These are phyloP conservation scores for Coccomyxa sp. DNA, from an alignment of 139 green algal genomes.

Conservation along the genomic window DNA sequence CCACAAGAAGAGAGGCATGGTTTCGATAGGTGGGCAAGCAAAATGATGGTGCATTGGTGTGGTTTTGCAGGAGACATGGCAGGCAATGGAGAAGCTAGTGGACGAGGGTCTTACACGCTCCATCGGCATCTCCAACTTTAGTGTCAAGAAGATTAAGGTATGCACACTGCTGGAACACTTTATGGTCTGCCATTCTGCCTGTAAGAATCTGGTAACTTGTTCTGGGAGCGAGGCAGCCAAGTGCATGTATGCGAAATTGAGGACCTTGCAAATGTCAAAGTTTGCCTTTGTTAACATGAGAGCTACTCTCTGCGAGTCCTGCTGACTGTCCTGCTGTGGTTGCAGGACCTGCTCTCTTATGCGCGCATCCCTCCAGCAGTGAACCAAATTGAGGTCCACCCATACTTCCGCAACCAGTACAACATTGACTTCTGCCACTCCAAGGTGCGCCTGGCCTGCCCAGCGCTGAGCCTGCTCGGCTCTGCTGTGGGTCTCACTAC, in stretches of 20 bases:
- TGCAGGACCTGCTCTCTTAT: constrained; percentile 35
- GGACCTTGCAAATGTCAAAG: too few relatives aligned
- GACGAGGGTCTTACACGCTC: constrained; percentile 60
- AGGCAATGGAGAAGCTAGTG: constrained; percentile 50
- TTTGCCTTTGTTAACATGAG: too few relatives aligned
- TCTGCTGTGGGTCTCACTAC: neutral
- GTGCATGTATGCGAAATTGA: too few relatives aligned
- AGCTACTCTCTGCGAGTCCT: too few relatives aligned
- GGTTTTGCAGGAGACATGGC: constrained; percentile 1
- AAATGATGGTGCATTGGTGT: neutral
- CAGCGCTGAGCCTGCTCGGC: neutral
- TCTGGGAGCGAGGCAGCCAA: too few relatives aligned
- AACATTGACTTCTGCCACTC: constrained; percentile 60
- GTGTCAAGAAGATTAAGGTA: constrained; percentile 51
- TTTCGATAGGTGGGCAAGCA: too few relatives aligned
- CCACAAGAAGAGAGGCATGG: too few relatives aligned
- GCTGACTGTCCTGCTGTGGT: too few relatives aligned
- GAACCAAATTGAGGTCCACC: constrained; percentile 86
- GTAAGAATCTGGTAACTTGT: too few relatives aligned
- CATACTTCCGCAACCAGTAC: constrained; percentile 79
- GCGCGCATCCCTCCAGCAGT: constrained; percentile 57
- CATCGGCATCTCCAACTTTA: constrained; percentile 87
- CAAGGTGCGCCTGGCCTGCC: constrained; percentile 5
- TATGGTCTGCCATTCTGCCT: too few relatives aligned
- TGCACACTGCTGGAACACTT: neutral